phyloP scores from a whole-genome alignment of 331 rosid genomes.

The Dryas integrifolia region DNA sequence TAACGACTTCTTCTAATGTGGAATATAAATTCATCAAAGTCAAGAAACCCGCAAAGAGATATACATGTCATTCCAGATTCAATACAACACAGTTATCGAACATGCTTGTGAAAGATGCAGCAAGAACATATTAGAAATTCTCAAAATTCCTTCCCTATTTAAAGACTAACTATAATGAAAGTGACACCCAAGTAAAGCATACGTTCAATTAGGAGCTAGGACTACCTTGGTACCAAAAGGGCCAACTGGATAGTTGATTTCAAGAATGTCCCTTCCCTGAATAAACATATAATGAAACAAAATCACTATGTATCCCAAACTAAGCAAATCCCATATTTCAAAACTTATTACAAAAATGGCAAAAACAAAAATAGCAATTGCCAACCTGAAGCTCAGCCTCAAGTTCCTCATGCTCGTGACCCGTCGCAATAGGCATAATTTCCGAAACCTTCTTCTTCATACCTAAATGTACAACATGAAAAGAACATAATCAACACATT shows the following conservation, averaged over 20 bases:
- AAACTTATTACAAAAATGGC: neutral
- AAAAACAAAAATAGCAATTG: neutral
- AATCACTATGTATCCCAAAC: neutral
- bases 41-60: neutral
- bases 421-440: conserved; percentile 30
- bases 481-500: neutral
- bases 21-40: neutral
- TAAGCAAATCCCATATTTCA: neutral
- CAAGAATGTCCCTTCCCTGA: conserved; percentile 45
- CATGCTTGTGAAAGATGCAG: neutral
- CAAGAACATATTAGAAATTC: neutral
- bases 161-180: neutral
- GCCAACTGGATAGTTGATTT: conserved; percentile 42
- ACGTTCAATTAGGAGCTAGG: neutral
- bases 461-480: neutral
- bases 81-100: neutral
- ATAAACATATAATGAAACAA: neutral
- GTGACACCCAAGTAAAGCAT: neutral
- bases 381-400: conserved; percentile 34
- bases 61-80: too few species aligned
- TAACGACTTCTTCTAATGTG: too few species aligned
- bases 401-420: conserved; percentile 44
- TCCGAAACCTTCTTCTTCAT: conserved; percentile 35
- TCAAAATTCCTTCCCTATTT: neutral
- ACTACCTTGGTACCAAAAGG: conserved; percentile 49